Evolutionary conservation across 2,329 filamentous ascomycete genomes (phyloP).

Genomic region (Exophiala oligosperma): DNA sequence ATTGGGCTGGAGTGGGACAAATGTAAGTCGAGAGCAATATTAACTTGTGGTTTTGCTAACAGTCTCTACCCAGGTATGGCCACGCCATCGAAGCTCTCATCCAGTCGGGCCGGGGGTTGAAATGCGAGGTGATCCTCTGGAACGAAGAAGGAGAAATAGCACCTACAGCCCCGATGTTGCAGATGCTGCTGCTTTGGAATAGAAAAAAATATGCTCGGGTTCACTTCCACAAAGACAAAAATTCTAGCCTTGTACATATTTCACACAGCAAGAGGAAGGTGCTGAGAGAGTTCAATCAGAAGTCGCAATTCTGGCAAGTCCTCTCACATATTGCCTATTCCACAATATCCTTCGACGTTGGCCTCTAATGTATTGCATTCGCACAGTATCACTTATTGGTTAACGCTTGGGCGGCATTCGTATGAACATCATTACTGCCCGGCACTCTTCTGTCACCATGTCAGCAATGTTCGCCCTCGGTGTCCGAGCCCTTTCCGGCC

Average conservation of each 20-base stretch:
- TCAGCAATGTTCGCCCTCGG: not conserved
- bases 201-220: conserved; percentile 17
- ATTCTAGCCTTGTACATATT: conserved; percentile 8
- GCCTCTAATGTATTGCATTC: not conserved
- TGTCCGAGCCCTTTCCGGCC: not conserved
- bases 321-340: not conserved
- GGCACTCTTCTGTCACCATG: too few species aligned
- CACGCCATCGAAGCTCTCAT: conserved; percentile 39
- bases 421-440: not conserved
- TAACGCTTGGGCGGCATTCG: too few species aligned
- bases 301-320: not conserved
- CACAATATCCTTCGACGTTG: not conserved
- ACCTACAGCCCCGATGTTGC: conserved; percentile 54
- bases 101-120: conserved; percentile 81
- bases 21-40: conserved; percentile 57
- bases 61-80: conserved; percentile 21
- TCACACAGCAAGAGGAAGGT: not conserved
- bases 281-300: not conserved
- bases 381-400: too few species aligned
- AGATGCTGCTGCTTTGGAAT: conserved; percentile 70
- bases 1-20: conserved; percentile 89
- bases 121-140: conserved; percentile 66
- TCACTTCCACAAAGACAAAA: conserved; percentile 15
- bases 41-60: not conserved
- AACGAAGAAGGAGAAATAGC: conserved; percentile 50